phyloP scores from a whole-genome alignment of 192 early-diverging fungal genomes.

The Rhizophagus clarus region DNA sequence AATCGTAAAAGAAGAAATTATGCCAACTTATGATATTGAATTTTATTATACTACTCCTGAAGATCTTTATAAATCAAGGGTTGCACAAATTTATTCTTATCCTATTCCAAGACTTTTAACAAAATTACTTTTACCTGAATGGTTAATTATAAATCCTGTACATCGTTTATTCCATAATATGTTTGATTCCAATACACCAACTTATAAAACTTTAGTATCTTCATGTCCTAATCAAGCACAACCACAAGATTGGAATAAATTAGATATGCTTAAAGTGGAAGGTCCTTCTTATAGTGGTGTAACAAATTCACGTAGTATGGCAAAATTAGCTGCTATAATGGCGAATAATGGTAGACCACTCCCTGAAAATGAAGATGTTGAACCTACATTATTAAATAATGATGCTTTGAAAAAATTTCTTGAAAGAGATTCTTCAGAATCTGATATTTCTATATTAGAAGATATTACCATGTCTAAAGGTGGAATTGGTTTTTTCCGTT shows the following conservation, averaged over 20 bases:
- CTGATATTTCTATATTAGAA: slow-evolving; percentile 32
- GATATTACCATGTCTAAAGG: slow-evolving; percentile 40
- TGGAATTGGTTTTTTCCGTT: slow-evolving; percentile 39
- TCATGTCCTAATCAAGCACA: slow-evolving; percentile 28
- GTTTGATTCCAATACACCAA: slow-evolving; percentile 35
- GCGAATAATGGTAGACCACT: slow-evolving; percentile 56
- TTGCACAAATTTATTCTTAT: slow-evolving; percentile 51
- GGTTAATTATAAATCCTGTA: slow-evolving; percentile 33
- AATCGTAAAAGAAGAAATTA: slow-evolving; percentile 61
- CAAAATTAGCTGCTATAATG: slow-evolving; percentile 62
- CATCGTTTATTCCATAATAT: slow-evolving; percentile 33
- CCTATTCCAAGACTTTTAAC: slow-evolving; percentile 48
- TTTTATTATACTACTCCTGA: slow-evolving; percentile 44
- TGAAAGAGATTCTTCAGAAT: slow-evolving; percentile 28
- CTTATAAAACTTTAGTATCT: slow-evolving; percentile 37
- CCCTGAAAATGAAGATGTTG: background rate
- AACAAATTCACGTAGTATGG: slow-evolving; percentile 60
- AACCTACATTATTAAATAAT: slow-evolving; percentile 28
- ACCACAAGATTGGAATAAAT: slow-evolving; percentile 45
- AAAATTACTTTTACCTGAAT: slow-evolving; percentile 48
- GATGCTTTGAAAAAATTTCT: slow-evolving; percentile 32
- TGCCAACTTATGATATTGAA: slow-evolving; percentile 53
- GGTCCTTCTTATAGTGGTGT: slow-evolving; percentile 54
- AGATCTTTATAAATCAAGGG: slow-evolving; percentile 1
- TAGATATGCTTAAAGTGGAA: slow-evolving; percentile 36